These are phyloP conservation scores for Plantago elongata DNA, from an alignment of 257 asterid species.

Conservation along the genomic window DNA sequence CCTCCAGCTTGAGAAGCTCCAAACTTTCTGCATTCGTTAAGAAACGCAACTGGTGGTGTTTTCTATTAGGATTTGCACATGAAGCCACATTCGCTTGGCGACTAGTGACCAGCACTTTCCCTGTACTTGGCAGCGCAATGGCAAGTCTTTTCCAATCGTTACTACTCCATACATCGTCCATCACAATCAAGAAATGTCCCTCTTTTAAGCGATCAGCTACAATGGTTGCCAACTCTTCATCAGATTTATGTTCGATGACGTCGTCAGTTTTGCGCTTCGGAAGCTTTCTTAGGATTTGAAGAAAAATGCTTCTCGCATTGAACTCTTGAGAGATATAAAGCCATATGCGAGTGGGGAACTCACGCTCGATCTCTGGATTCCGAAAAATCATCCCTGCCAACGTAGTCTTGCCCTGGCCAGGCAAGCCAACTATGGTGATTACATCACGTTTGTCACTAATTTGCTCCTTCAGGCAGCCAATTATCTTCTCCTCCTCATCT, in stretches of 20 bases:
- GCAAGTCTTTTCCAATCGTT: neutral
- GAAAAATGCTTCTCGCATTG: slow-evolving; percentile 14
- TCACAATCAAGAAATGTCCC: neutral
- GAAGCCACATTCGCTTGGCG: neutral
- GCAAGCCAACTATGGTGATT: slow-evolving; percentile 15
- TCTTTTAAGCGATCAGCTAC: neutral
- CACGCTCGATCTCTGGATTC: neutral
- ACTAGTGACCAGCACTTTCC: neutral
- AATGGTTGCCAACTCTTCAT: slow-evolving; percentile 11
- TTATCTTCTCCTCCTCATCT: neutral
- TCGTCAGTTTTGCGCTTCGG: neutral
- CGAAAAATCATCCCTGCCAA: slow-evolving; percentile 9
- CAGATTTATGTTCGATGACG: slow-evolving; percentile 4
- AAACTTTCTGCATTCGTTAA: neutral
- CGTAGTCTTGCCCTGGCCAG: slow-evolving; percentile 21
- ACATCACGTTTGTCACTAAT: neutral
- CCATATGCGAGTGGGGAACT: slow-evolving; percentile 1
- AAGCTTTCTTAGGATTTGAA: slow-evolving; percentile 12
- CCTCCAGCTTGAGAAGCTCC: neutral
- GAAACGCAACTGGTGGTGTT: neutral
- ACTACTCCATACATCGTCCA: neutral
- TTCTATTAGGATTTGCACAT: neutral
- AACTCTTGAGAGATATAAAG: slow-evolving; percentile 16
- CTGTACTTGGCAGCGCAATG: neutral
- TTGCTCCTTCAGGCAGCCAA: neutral